Conservation (phyloP, 2,329 filamentous ascomycete species). For the Sarocladium oryzae region DNA sequence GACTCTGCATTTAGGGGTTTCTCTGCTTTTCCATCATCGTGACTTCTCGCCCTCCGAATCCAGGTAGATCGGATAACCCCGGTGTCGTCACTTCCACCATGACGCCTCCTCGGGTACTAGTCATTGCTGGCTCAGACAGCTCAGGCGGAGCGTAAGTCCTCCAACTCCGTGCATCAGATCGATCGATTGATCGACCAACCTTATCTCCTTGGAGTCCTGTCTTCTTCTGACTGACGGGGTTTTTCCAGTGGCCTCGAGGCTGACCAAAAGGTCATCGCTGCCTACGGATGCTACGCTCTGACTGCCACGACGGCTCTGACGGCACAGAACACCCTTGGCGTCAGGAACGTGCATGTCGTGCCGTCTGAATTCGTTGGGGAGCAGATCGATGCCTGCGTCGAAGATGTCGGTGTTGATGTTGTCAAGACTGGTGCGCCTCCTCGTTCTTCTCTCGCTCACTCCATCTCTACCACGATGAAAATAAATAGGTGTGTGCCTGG, state of each 20-base stretch:
- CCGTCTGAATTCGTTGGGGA: slow-evolving; percentile 73
- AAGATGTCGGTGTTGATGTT: slow-evolving; percentile 81
- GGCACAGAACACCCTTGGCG: slow-evolving; percentile 87
- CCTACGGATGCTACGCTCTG: slow-evolving; percentile 92
- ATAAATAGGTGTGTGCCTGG: no score
- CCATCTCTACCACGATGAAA: not conserved
- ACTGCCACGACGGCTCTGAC: slow-evolving; percentile 92
- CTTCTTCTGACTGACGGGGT: not conserved
- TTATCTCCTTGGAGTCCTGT: no score
- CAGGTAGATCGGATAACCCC: no score
- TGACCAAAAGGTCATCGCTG: slow-evolving; percentile 89
- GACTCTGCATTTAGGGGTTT: not conserved
- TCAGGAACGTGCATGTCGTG: slow-evolving; percentile 72
- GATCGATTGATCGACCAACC: no score
- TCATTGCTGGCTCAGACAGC: slow-evolving; percentile 85
- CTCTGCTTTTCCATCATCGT: not conserved
- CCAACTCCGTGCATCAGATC: slow-evolving; percentile 5
- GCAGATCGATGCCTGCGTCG: slow-evolving; percentile 78
- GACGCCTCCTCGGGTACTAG: slow-evolving; percentile 52
- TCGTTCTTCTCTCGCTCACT: no score
- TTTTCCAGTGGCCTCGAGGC: slow-evolving; percentile 78
- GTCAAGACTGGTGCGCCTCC: slow-evolving; percentile 70
- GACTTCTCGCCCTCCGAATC: not conserved
- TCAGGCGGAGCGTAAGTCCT: slow-evolving; percentile 73
- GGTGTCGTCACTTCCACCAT: slow-evolving; percentile 20